phyloP scores from a whole-genome alignment of 1,139 yeast genomes.

The Scheffersomyces segobiensis region DNA sequence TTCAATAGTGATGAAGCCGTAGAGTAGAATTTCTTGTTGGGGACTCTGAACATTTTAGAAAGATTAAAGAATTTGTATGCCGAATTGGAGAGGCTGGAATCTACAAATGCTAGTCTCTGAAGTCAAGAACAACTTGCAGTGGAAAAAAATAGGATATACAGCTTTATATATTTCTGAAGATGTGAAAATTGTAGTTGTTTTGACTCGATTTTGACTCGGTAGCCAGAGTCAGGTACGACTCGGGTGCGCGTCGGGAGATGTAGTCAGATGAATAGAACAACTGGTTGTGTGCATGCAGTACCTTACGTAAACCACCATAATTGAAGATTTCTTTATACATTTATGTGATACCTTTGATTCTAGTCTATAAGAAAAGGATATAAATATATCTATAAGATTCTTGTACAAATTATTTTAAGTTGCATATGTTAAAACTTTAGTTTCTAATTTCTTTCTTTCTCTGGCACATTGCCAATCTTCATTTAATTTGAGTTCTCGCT shows the following conservation, averaged over 20 bases:
- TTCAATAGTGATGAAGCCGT: constrained; percentile 34
- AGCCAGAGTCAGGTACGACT: neutral
- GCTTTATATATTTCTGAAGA: neutral
- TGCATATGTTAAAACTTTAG: no score
- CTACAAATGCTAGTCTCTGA: neutral
- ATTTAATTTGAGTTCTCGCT: no score
- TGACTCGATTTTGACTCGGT: neutral
- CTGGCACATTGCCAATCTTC: no score
- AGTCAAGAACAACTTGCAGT: neutral
- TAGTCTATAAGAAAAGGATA: no score
- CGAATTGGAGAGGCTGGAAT: neutral
- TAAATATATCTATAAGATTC: no score
- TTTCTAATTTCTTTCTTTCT: no score
- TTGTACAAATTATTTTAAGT: no score
- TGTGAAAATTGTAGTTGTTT: neutral
- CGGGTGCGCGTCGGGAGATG: neutral
- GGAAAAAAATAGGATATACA: neutral
- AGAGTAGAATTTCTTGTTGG: constrained; percentile 24
- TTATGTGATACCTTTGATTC: no score
- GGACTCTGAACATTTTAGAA: constrained; percentile 9
- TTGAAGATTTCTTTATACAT: no score
- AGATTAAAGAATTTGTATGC: neutral
- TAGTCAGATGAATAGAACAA: neutral
- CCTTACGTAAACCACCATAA: no score
- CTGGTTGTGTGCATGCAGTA: neutral